A percentile compares a stretch with the other conserved stretches of the same genome.
Evolutionary conservation across 768 basidiomycete species (phyloP).

Genomic region (Tricholoma bakamatsutake): DNA sequence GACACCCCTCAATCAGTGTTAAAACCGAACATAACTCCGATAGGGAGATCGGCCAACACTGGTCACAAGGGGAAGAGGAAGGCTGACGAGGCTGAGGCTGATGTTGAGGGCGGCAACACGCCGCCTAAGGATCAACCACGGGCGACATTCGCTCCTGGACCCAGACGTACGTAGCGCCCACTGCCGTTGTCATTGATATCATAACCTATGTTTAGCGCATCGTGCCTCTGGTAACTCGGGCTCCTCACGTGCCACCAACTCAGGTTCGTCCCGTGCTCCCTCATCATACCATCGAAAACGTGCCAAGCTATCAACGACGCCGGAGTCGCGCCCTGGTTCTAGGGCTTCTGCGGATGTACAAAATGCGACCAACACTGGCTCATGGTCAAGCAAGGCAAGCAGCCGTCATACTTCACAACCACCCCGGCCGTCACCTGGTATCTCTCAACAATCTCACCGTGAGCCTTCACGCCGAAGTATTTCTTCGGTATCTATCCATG

Average conservation of each 20-base stretch:
- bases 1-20: conserved; percentile 24
- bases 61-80: conserved; percentile 60
- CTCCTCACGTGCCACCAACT: conserved; percentile 46
- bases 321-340: conserved; percentile 32
- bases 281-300: conserved; percentile 73
- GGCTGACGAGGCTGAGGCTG: conserved; percentile 60
- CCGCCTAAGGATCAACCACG: conserved; percentile 54
- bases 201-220: conserved; percentile 34
- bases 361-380: conserved; percentile 36
- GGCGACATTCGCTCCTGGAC: conserved; percentile 61
- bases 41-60: conserved; percentile 27
- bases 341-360: conserved; percentile 27
- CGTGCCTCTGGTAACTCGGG: conserved; percentile 42
- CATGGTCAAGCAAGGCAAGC: conserved; percentile 38
- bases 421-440: conserved; percentile 16
- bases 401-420: neutral
- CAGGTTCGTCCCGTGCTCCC: conserved; percentile 48
- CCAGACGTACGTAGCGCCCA: conserved; percentile 45
- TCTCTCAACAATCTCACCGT: conserved; percentile 18
- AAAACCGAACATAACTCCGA: conserved; percentile 23
- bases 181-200: conserved; percentile 3
- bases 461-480: conserved; percentile 47
- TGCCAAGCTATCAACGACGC: conserved; percentile 46
- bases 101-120: conserved; percentile 48
- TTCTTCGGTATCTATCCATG: conserved; percentile 68